A percentile compares a stretch with the other conserved stretches of the same genome.
These are phyloP conservation scores for Russula sp. DNA, from an alignment of 768 basidiomycete genomes.

Conservation along the genomic window DNA sequence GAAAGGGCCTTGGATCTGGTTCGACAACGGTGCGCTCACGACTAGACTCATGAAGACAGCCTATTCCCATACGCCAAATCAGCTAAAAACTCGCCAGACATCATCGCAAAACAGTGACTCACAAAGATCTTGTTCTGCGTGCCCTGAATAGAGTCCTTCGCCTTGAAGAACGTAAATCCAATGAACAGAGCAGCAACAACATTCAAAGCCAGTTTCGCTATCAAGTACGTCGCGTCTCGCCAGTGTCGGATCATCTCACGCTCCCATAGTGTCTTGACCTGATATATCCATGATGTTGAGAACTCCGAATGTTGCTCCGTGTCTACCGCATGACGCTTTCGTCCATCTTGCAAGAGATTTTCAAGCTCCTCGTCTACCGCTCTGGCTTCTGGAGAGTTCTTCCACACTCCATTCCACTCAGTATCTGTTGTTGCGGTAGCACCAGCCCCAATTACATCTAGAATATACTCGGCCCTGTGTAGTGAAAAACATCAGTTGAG, in stretches of 20 bases:
- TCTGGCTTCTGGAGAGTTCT: constrained; percentile 35
- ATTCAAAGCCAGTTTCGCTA: constrained; percentile 35
- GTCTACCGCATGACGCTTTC: constrained; percentile 24
- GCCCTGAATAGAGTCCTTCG: constrained; percentile 33
- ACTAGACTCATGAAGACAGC: constrained; percentile 32
- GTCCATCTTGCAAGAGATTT: constrained; percentile 35
- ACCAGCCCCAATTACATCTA: constrained; percentile 52
- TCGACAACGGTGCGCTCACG: constrained; percentile 31
- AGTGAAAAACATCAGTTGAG: not conserved
- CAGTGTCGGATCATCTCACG: constrained; percentile 31
- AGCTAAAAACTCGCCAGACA: not conserved
- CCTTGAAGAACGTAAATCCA: constrained; percentile 38
- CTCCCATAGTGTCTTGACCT: constrained; percentile 28
- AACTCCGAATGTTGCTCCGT: constrained; percentile 28
- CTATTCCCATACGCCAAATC: constrained; percentile 13
- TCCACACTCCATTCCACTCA: constrained; percentile 49
- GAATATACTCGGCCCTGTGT: constrained; percentile 40
- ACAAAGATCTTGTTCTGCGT: constrained; percentile 40
- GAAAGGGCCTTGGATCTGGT: constrained; percentile 39
- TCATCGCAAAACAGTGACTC: not conserved
- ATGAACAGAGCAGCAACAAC: constrained; percentile 31
- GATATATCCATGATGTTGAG: constrained; percentile 35
- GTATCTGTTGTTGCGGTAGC: constrained; percentile 35
- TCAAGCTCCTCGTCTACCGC: constrained; percentile 37
- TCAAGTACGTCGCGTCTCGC: constrained; percentile 36